Conservation (phyloP, 768 basidiomycete species). For the Rickenella mellea region DNA sequence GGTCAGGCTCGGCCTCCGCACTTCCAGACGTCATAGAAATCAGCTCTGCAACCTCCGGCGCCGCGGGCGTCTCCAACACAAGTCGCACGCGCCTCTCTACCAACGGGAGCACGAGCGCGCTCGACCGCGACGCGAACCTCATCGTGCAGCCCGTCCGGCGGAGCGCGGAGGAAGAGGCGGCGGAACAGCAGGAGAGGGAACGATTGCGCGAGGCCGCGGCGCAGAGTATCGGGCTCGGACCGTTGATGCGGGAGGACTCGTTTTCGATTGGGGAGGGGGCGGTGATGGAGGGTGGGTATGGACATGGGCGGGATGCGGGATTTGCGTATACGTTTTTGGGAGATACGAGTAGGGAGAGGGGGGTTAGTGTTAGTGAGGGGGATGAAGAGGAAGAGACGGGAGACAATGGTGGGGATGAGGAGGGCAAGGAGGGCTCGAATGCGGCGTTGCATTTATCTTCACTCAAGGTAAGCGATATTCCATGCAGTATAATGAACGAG, state of each 20-base stretch:
- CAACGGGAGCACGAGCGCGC: no score
- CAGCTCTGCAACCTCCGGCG: constrained; percentile 28
- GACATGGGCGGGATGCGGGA: not conserved
- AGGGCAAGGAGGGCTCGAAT: not conserved
- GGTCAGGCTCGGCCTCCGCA: no score
- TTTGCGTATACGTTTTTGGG: not conserved
- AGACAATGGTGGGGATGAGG: not conserved
- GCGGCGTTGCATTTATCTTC: not conserved
- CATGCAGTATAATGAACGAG: no score
- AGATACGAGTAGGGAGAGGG: constrained; percentile 10
- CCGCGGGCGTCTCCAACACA: not conserved
- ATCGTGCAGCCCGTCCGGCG: constrained; percentile 27
- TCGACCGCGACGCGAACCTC: no score
- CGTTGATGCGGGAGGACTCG: constrained; percentile 35
- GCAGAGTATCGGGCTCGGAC: constrained; percentile 61
- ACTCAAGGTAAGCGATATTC: no score
- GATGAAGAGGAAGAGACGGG: constrained; percentile 27
- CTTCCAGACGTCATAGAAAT: constrained; percentile 73
- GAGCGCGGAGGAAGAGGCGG: constrained; percentile 43
- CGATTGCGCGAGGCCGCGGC: constrained; percentile 70
- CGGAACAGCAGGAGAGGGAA: constrained; percentile 39
- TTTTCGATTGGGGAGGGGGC: constrained; percentile 17
- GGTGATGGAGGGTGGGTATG: constrained; percentile 2
- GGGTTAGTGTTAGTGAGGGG: constrained; percentile 24
- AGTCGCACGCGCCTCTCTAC: no score